These are phyloP conservation scores for Mucor lusitanicus DNA, from an alignment of 371 early-diverging fungal species.

Conservation along the genomic window DNA sequence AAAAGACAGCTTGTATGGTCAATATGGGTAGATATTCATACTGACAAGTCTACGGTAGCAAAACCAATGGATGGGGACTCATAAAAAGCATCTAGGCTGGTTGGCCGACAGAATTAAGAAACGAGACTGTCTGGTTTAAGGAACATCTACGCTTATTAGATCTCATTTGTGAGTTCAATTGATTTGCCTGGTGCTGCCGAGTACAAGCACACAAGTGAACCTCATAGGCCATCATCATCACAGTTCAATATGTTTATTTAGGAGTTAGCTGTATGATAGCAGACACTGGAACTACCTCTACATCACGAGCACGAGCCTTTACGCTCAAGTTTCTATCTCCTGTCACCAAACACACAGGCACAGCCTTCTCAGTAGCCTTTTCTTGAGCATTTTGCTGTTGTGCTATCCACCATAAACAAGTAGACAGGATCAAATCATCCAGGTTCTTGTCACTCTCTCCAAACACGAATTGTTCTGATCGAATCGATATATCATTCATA, in stretches of 20 bases:
- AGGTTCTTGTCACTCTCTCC: slow-evolving; percentile 66
- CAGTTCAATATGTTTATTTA: not conserved
- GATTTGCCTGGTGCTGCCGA: too few species aligned
- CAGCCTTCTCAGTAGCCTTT: slow-evolving; percentile 6
- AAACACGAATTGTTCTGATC: slow-evolving; percentile 66
- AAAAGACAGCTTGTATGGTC: too few species aligned
- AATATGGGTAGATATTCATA: too few species aligned
- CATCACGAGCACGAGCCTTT: slow-evolving; percentile 65
- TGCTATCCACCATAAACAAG: slow-evolving; percentile 58
- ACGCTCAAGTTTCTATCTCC: slow-evolving; percentile 69
- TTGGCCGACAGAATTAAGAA: too few species aligned
- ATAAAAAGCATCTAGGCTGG: too few species aligned
- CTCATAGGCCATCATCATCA: too few species aligned
- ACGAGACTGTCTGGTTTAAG: too few species aligned
- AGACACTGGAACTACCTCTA: slow-evolving; percentile 57
- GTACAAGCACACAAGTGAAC: too few species aligned
- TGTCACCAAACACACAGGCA: slow-evolving; percentile 61
- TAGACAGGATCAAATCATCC: slow-evolving; percentile 65
- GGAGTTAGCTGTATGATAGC: slow-evolving; percentile 43
- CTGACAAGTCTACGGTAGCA: too few species aligned
- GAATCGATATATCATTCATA: slow-evolving; percentile 62
- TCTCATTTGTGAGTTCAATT: too few species aligned
- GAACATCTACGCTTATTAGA: too few species aligned
- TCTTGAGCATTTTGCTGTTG: not conserved
- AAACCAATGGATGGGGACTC: too few species aligned